A percentile compares a stretch with the other conserved stretches of the same genome.
phyloP scores from a whole-genome alignment of 176 grass and related monocot species.

The Coix lacrymajobi region DNA sequence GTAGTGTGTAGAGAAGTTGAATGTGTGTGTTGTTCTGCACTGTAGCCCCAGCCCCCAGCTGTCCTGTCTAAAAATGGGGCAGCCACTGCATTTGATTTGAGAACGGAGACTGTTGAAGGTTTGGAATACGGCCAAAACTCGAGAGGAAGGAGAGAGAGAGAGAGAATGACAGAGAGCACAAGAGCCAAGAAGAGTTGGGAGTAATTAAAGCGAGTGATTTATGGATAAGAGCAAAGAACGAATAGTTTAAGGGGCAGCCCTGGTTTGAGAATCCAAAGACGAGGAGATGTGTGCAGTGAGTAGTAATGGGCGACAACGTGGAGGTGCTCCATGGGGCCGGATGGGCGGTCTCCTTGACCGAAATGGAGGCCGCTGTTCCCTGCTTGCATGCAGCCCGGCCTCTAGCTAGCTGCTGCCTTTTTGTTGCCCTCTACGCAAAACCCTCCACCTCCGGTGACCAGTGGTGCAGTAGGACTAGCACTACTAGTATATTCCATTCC shows the following conservation, averaged over 20 bases:
- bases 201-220: conserved; percentile 50
- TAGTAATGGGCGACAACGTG: conserved; percentile 58
- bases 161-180: conserved; percentile 29
- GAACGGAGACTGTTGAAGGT: conserved; percentile 12
- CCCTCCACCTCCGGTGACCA: no score
- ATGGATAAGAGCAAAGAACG: conserved; percentile 34
- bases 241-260: conserved; percentile 35
- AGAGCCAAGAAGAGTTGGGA: conserved; percentile 41
- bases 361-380: conserved; percentile 39
- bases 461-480: background rate
- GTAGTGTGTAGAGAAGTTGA: conserved; percentile 15
- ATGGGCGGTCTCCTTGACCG: conserved; percentile 66
- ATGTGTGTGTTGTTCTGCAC: background rate
- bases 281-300: background rate
- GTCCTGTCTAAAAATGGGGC: conserved; percentile 5
- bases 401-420: conserved; percentile 39
- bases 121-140: conserved; percentile 35
- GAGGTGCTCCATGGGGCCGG: conserved; percentile 41
- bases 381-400: conserved; percentile 43
- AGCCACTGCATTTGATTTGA: conserved; percentile 23
- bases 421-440: conserved; percentile 46
- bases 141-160: background rate
- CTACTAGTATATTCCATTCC: background rate
- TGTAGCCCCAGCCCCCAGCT: conserved; percentile 13
- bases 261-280: conserved; percentile 38